Evolutionary conservation across 768 basidiomycete genomes (phyloP), one percentile per base, ranked within the genome.

Genomic region (Rubroboletus pulcherrimus): DNA sequence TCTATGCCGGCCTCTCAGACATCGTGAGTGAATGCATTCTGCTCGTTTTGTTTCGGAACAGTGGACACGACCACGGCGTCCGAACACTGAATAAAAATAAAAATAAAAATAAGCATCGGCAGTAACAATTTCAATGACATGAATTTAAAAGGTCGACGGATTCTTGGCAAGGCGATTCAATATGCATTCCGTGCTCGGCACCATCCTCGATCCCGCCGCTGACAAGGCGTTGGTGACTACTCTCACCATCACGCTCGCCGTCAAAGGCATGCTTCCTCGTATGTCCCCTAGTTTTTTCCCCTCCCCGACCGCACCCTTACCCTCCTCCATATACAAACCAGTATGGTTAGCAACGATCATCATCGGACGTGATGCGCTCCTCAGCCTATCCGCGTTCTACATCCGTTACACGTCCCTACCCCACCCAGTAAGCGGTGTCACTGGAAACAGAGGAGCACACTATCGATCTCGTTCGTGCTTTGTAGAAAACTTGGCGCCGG

Each of bases 221-320:
- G 97, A 99, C 80, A 99, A 99, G 72, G 79, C 84, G 11, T 75
- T 99, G 41, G 89, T 99, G 88, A 96, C 97, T 2, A 98, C 95
- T 1, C 75, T 99, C 64, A 92, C 91, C 0, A 75, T 94, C 45
- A 88, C 93, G 1, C 74, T 99, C 57, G 84, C 93, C 0, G 82
- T 89, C 80, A 87, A 90, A 60, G 86, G 83, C 21, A 76, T 96
- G 61, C 75, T 99, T 21, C 96, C 96, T 9, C 61, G 95, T 95
- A 60, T 59, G 85, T 78, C 30, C 46, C 35, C 55, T 1, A 24
- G 15, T 7, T 15, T n/a, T n/a, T 19, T 26, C 26, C 19, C 17
- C 10, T 11, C 21, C 9, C 11, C 15, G 9, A 9, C 6, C 50
- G 21, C 50, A 12, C 42, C 5, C 41, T 42, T 35, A 26, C 31